A percentile compares a stretch with the other conserved stretches of the same genome.
These are phyloP conservation scores for Fusarium luffae DNA, from an alignment of 2,329 filamentous ascomycete genomes.

Conservation along the genomic window DNA sequence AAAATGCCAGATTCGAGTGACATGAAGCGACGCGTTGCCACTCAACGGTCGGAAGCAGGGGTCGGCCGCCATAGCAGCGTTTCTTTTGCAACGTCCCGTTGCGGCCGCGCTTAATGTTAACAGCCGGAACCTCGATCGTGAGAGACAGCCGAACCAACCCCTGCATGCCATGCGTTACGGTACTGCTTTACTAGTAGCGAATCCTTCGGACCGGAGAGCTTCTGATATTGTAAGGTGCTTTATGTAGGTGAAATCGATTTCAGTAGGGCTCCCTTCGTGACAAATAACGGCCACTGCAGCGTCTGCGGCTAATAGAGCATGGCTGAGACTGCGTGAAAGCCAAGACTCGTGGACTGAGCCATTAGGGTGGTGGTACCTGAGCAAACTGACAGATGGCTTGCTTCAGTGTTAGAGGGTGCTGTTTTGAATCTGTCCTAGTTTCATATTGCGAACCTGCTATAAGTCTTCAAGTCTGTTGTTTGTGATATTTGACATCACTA, in stretches of 20 bases:
- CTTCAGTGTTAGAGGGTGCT: neutral
- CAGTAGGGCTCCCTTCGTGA: conserved; percentile 13
- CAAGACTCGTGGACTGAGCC: neutral
- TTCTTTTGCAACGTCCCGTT: conserved; percentile 10
- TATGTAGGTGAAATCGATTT: neutral
- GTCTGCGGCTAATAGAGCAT: conserved; percentile 11
- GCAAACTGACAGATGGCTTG: neutral
- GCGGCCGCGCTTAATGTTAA: conserved; percentile 26
- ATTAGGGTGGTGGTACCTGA: neutral
- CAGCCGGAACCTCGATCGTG: conserved; percentile 28
- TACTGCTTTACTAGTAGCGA: neutral
- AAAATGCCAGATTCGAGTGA: conserved; percentile 13
- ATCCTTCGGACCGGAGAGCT: neutral
- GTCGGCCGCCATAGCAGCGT: conserved; percentile 32
- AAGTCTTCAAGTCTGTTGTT: neutral
- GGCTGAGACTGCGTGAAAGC: conserved; percentile 7
- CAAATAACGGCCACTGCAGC: conserved; percentile 8
- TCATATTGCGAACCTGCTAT: neutral
- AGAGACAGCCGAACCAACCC: conserved; percentile 13
- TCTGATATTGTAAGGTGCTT: conserved; percentile 10
- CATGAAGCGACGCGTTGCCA: conserved; percentile 34
- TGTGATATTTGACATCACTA: neutral
- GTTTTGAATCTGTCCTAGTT: neutral
- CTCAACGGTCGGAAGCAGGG: conserved; percentile 32
- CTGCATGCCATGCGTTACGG: neutral